Evolutionary conservation across 345 rosid genomes (phyloP).

Genomic region (Citrus medica): DNA sequence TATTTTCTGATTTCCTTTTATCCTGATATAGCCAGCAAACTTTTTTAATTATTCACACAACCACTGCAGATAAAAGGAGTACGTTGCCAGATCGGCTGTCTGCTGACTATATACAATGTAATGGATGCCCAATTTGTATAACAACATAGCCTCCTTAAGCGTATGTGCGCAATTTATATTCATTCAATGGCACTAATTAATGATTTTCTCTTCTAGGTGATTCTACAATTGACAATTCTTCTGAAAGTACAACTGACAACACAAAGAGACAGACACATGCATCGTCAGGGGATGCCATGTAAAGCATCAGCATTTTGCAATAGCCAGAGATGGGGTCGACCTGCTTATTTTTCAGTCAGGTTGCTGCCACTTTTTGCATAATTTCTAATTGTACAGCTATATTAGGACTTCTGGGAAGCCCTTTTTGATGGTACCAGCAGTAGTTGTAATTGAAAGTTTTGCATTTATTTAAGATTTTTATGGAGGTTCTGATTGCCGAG

Average conservation of each 20-base stretch:
- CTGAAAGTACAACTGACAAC: constrained; percentile 24
- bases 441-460: constrained; percentile 9
- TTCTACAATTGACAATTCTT: constrained; percentile 48
- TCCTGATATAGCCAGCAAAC: background rate
- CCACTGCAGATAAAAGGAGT: constrained; percentile 38
- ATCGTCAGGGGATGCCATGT: constrained; percentile 19
- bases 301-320: constrained; percentile 5
- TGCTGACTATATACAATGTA: constrained; percentile 48
- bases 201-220: constrained; percentile 48
- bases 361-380: constrained; percentile 6
- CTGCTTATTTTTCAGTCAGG: constrained; percentile 42
- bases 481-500: constrained; percentile 19
- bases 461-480: background rate
- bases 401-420: constrained; percentile 1
- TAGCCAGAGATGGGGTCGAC: constrained; percentile 17
- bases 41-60: constrained; percentile 9
- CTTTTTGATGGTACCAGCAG: background rate
- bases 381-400: constrained; percentile 20
- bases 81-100: constrained; percentile 38
- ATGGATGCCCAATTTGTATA: constrained; percentile 16
- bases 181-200: background rate
- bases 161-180: background rate
- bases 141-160: background rate
- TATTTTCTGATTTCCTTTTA: background rate
- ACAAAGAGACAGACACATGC: constrained; percentile 17